Conservation (phyloP, 768 basidiomycete genomes). For the Trametes coccinea region DNA sequence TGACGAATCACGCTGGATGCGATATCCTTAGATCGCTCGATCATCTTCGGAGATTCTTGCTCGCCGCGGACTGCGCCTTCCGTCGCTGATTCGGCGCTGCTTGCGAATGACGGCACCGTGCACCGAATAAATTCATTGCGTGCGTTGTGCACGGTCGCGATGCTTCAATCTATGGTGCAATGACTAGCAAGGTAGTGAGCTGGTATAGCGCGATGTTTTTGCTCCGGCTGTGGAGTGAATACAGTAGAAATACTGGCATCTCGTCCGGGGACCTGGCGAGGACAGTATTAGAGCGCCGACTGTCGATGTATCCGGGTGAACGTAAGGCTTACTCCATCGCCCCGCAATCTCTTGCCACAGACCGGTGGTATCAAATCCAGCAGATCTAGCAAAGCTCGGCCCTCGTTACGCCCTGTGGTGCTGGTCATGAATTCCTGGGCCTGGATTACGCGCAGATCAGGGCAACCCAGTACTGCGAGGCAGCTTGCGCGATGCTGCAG, state of each 20-base stretch:
- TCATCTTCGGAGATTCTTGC: constrained; percentile 14
- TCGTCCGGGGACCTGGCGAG: no score
- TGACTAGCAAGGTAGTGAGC: background rate
- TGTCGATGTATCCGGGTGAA: constrained; percentile 7
- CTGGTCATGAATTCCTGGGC: background rate
- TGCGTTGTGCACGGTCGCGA: no score
- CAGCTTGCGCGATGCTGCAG: no score
- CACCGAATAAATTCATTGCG: no score
- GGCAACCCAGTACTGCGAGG: background rate
- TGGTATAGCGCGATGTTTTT: no score
- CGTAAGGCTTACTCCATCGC: constrained; percentile 7
- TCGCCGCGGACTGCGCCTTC: constrained; percentile 17
- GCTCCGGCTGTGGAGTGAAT: no score
- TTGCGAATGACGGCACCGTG: background rate
- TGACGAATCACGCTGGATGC: background rate
- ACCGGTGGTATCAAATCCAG: background rate
- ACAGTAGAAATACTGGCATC: no score
- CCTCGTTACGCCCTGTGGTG: constrained; percentile 9
- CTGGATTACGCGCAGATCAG: background rate
- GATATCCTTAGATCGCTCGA: background rate
- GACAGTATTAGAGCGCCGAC: background rate
- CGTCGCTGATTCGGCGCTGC: constrained; percentile 11
- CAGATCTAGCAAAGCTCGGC: background rate
- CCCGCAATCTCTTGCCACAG: background rate
- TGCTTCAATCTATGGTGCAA: no score